These are phyloP conservation scores for Claviceps paspali DNA, from an alignment of 2,329 filamentous ascomycete species.

Conservation along the genomic window DNA sequence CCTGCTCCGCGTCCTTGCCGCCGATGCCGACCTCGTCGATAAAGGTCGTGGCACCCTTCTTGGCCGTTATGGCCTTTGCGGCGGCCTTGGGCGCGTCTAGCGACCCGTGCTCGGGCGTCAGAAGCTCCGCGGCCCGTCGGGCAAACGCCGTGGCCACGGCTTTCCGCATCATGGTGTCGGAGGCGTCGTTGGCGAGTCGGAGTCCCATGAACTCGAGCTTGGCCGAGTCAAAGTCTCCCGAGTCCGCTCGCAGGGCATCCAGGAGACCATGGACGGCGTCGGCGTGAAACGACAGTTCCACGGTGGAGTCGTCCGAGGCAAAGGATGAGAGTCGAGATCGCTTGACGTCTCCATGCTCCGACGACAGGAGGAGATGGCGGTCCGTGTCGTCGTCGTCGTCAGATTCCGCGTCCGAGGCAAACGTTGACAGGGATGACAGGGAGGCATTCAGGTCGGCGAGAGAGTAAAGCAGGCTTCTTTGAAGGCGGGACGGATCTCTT, in stretches of 20 bases:
- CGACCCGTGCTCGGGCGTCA: constrained; percentile 31
- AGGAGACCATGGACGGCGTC: constrained; percentile 80
- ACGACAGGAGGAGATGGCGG: constrained; percentile 40
- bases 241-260: constrained; percentile 63
- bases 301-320: constrained; percentile 53
- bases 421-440: constrained; percentile 38
- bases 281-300: constrained; percentile 52
- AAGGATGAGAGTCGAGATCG: constrained; percentile 56
- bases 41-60: constrained; percentile 39
- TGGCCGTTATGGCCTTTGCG: constrained; percentile 40
- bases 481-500: constrained; percentile 34
- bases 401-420: constrained; percentile 50
- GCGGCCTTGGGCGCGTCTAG: constrained; percentile 51
- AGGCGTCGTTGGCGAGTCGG: constrained; percentile 81
- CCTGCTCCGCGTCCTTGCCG: constrained; percentile 59
- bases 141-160: constrained; percentile 78
- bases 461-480: constrained; percentile 40
- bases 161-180: constrained; percentile 73
- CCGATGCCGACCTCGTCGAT: constrained; percentile 45
- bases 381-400: constrained; percentile 48
- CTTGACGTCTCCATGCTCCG: constrained; percentile 27
- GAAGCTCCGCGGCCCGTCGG: constrained; percentile 60
- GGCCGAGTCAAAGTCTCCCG: constrained; percentile 62
- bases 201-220: constrained; percentile 87
- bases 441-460: constrained; percentile 37